Evolutionary conservation across 2,329 filamentous ascomycete genomes (phyloP), one percentile per base, ranked within the genome.

Genomic region (Cordyceps fumosorosea): DNA sequence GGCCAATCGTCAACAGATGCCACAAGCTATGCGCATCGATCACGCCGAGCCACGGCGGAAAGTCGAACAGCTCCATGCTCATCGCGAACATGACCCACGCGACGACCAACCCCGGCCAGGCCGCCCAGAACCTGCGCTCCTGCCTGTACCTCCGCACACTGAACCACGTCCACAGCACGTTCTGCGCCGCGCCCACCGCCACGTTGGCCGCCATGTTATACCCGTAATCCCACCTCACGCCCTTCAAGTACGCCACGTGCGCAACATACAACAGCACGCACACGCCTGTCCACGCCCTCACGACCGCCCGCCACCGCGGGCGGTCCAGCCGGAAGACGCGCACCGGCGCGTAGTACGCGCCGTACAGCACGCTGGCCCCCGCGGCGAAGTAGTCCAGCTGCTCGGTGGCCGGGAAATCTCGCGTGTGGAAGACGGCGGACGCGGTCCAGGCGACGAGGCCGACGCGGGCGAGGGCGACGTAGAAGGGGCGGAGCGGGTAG

Each of bases 141-240:
- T 86, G 85, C 66, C 81, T 80, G 76, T 93, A 98, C 67, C 88
- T 84, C 66, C 79, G 78, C 67, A 89, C 84, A 72, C 89, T 93
- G 76, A 96, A 97, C 74, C 84, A 89, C 50, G 82, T 90, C 95
- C 95, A 98, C 63, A 98, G 77, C 4, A 87, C 58, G 69, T 98
- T 96, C 71, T 92, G 88, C 5, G 93, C 74, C 47, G 92, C 79
- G 3, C 95, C 95, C 12, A 89, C 84, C 3, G 83, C 85, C 22
- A 99, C 90, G 70, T 98, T 99, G 57, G 93, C 95, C 1, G 89
- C 86, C 92, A 99, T 98, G 73, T 99, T 99, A 78, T 99, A 99
- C 5, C 89, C 89, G 74, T 99, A 99, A 75, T 98, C 90, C 90
- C 95, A 99, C 20, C 82, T 80, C 80, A 93, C 90, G 67, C 91